These are phyloP conservation scores for Ceriops zippeliana DNA, from an alignment of 345 rosid species.

Conservation along the genomic window DNA sequence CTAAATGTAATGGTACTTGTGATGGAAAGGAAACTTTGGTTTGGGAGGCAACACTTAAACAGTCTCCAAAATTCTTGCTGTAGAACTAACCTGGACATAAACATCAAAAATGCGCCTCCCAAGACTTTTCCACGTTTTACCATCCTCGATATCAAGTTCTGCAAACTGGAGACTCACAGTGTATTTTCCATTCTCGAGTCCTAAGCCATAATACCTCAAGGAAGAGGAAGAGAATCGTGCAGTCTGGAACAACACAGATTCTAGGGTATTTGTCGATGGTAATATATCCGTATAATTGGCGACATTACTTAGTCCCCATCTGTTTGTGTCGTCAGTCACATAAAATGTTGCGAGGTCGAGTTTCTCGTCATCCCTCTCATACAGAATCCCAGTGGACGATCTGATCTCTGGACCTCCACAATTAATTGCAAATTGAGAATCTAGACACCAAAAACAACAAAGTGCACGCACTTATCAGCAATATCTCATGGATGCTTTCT, in stretches of 20 bases:
- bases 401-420: conserved; percentile 59
- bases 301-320: conserved; percentile 52
- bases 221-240: conserved; percentile 68
- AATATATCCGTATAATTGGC: no score
- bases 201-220: conserved; percentile 70
- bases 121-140: conserved; percentile 37
- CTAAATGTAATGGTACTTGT: not conserved
- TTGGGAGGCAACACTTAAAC: not conserved
- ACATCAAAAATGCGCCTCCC: conserved; percentile 52
- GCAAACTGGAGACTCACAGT: conserved; percentile 48
- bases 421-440: conserved; percentile 51
- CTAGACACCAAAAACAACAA: conserved; percentile 20
- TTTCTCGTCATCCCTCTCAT: conserved; percentile 43
- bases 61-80: not conserved
- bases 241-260: conserved; percentile 44
- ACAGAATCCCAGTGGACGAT: conserved; percentile 32
- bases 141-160: conserved; percentile 27
- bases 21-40: not conserved
- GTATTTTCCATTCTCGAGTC: conserved; percentile 80
- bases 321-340: conserved; percentile 33
- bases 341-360: conserved; percentile 61
- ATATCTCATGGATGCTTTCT: not conserved
- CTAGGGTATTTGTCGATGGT: no score
- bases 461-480: not conserved
- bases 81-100: conserved; percentile 42